Conservation (phyloP, 768 basidiomycete genomes). For the Phaffia tasmanica region DNA sequence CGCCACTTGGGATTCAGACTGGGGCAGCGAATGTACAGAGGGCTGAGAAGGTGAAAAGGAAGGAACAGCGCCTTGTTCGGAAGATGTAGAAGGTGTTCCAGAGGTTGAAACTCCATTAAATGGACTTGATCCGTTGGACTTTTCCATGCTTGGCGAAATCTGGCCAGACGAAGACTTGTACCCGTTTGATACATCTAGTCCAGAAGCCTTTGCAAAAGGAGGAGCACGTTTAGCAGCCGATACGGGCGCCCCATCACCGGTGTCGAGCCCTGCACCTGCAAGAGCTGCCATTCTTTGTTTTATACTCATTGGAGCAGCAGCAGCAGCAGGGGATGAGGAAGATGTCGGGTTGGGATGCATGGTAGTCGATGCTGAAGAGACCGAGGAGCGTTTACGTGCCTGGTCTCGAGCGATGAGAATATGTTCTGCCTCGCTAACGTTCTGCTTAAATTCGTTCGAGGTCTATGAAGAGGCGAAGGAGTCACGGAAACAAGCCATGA, state of each 20-base stretch:
- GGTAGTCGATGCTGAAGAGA: constrained; percentile 3
- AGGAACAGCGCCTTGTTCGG: not conserved
- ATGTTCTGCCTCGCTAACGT: constrained; percentile 9
- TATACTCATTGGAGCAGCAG: constrained; percentile 10
- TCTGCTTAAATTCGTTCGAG: not conserved
- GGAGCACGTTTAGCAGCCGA: not conserved
- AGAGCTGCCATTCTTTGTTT: constrained; percentile 25
- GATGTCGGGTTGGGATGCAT: not conserved
- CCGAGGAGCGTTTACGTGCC: not conserved
- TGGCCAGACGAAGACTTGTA: too few relatives aligned
- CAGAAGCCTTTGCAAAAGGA: not conserved
- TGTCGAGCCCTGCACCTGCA: constrained; percentile 18
- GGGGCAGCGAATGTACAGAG: not conserved
- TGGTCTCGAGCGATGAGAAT: not conserved
- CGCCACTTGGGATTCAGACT: not conserved
- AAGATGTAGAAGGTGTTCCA: not conserved
- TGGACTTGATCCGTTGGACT: too few relatives aligned
- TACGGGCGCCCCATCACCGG: constrained; percentile 6
- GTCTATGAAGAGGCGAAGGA: not conserved
- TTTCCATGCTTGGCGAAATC: too few relatives aligned
- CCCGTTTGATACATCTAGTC: too few relatives aligned
- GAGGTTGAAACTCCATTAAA: too few relatives aligned
- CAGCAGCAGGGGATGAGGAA: not conserved
- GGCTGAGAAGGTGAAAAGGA: not conserved
- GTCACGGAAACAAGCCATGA: not conserved